A percentile compares a stretch with the other conserved stretches of the same genome.
phyloP scores from a whole-genome alignment of 495 filamentous ascomycete genomes.

The Bathelium albidoporum region DNA sequence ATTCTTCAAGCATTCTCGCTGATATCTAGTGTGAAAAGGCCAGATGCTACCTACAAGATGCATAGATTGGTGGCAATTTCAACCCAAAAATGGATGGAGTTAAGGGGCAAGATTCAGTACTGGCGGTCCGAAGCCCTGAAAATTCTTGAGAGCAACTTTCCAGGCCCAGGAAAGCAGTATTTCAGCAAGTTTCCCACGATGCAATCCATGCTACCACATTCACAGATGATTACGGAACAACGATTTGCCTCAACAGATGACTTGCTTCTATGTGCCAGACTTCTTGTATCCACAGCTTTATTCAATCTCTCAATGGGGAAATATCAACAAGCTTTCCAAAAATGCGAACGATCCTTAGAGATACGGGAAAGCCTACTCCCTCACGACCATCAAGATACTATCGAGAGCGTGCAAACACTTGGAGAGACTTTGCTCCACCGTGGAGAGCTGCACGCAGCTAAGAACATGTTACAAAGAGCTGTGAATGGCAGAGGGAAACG shows the following conservation, averaged over 20 bases:
- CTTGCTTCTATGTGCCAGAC: no score
- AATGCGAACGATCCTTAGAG: neutral
- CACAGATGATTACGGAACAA: no score
- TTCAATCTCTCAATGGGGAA: neutral
- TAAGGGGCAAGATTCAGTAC: constrained; percentile 12
- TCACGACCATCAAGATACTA: neutral
- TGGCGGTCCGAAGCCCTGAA: constrained; percentile 29
- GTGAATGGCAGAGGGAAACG: neutral
- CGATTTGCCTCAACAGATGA: neutral
- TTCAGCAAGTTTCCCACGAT: neutral
- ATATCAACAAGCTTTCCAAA: neutral
- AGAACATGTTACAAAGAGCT: neutral
- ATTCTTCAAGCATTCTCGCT: constrained; percentile 36
- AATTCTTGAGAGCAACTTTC: constrained; percentile 15
- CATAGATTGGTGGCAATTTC: constrained; percentile 39
- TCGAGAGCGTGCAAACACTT: neutral
- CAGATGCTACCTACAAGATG: constrained; percentile 27
- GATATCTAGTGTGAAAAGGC: constrained; percentile 19
- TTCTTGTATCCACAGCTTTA: neutral
- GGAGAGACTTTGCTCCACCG: neutral
- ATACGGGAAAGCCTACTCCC: neutral
- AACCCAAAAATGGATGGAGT: constrained; percentile 33
- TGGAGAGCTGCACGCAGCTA: neutral
- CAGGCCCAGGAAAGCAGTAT: neutral
- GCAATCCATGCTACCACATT: neutral